These are phyloP conservation scores for Fusarium sp. DNA, from an alignment of 2,329 filamentous ascomycete genomes.

Conservation along the genomic window DNA sequence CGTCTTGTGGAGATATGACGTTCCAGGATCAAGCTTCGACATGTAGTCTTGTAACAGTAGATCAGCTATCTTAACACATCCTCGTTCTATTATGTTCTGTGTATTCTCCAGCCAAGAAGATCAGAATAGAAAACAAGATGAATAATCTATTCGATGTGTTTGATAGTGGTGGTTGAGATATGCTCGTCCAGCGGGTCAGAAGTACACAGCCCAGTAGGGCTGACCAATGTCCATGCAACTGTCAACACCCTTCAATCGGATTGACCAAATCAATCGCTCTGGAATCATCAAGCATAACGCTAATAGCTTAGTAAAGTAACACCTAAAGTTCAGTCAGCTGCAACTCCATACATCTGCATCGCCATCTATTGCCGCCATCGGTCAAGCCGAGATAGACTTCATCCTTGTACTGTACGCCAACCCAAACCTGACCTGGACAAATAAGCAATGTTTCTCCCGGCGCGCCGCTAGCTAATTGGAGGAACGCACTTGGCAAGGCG, in stretches of 20 bases:
- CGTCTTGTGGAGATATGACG: background rate
- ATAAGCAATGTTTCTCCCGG: background rate
- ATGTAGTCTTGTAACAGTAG: background rate
- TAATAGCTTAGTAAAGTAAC: conserved; percentile 8
- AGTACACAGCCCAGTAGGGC: conserved; percentile 3
- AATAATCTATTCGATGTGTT: background rate
- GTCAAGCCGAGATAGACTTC: conserved; percentile 22
- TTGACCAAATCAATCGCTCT: background rate
- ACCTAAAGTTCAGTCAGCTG: background rate
- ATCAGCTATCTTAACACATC: too few species aligned
- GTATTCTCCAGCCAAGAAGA: background rate
- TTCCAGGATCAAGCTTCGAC: background rate
- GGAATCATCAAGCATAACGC: background rate
- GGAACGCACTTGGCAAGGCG: background rate
- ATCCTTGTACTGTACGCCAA: background rate
- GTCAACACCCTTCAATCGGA: background rate
- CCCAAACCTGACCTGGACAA: conserved; percentile 1
- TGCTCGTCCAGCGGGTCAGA: background rate
- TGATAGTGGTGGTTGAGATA: background rate
- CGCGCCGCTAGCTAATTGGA: background rate
- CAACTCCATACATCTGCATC: background rate
- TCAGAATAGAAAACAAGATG: background rate
- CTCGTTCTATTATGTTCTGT: background rate
- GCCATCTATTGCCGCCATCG: background rate
- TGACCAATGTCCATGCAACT: background rate